Evolutionary conservation across 176 grass and related monocot genomes (phyloP).

Genomic region (Typha latifolia): DNA sequence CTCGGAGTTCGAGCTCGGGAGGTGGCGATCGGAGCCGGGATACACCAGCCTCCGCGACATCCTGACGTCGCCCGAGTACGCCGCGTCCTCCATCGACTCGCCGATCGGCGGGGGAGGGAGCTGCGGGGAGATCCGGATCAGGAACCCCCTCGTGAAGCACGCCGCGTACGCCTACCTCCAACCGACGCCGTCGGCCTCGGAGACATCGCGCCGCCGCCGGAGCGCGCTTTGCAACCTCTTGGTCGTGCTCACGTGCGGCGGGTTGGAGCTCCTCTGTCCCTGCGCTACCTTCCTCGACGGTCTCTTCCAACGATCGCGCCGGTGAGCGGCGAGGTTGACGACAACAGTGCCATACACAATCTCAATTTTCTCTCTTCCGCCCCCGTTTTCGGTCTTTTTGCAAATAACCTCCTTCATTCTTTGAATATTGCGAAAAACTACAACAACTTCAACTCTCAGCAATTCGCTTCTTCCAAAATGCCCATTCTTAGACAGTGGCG

Average conservation of each 20-base stretch:
- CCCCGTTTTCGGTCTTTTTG: no score
- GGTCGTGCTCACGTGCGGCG: neutral
- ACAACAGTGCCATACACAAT: neutral
- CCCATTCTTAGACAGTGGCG: no score
- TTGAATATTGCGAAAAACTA: no score
- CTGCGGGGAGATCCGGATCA: conserved; percentile 60
- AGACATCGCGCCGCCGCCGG: conserved; percentile 13
- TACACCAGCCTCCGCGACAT: conserved; percentile 83
- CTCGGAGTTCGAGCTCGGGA: neutral
- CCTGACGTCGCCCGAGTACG: conserved; percentile 39
- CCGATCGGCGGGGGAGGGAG: conserved; percentile 15
- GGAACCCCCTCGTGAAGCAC: conserved; percentile 72
- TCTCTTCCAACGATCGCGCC: conserved; percentile 30
- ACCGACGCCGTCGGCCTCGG: conserved; percentile 42
- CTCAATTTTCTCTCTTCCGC: neutral
- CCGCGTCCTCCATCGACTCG: conserved; percentile 12
- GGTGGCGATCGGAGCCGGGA: conserved; percentile 6
- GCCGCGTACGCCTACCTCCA: conserved; percentile 75
- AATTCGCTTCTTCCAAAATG: no score
- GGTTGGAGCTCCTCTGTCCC: neutral
- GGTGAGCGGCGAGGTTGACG: neutral
- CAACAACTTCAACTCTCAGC: no score
- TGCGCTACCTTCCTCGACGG: conserved; percentile 39
- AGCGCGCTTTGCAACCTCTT: conserved; percentile 28
- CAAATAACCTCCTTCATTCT: no score